Percentiles rank a stretch among this genome's conserved stretches.
Evolutionary conservation across 495 filamentous ascomycete genomes (phyloP).

Genomic region (Annulohypoxylon stygium): DNA sequence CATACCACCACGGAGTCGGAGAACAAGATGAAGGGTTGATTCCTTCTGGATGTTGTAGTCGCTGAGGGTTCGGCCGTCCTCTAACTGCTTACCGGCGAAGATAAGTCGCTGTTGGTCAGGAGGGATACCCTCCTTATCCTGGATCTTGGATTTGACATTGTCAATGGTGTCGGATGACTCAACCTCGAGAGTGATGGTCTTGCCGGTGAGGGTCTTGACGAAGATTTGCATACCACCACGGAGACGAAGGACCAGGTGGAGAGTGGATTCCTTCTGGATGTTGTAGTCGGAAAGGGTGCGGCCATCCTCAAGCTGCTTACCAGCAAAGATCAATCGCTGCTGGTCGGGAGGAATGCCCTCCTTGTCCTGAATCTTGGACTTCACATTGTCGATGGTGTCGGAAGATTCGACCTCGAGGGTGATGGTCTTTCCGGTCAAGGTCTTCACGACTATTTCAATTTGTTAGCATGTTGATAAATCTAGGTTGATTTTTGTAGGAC

Average conservation of each 20-base stretch:
- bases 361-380: conserved; percentile 87
- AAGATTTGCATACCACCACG: conserved; percentile 99
- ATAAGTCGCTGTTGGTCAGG: conserved; percentile 99
- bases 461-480: conserved; percentile 36
- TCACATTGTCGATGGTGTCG: conserved; percentile 97
- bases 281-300: conserved; percentile 93
- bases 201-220: conserved; percentile 83
- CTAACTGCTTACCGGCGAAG: conserved; percentile 89
- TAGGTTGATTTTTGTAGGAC: background rate
- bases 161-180: conserved; percentile 94
- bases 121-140: conserved; percentile 99
- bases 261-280: conserved; percentile 98
- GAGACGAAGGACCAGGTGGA: conserved; percentile 95
- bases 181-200: conserved; percentile 94
- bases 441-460: conserved; percentile 75
- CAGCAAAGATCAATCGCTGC: conserved; percentile 94
- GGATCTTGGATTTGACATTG: conserved; percentile 95
- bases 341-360: conserved; percentile 96
- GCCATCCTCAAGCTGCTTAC: conserved; percentile 93
- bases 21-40: conserved; percentile 95
- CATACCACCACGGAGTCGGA: conserved; percentile 97
- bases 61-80: conserved; percentile 88
- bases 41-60: conserved; percentile 99
- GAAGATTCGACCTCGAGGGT: conserved; percentile 97
- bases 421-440: conserved; percentile 97